Conservation (phyloP, 73 alveolate species). For the Paramecium bursaria region DNA sequence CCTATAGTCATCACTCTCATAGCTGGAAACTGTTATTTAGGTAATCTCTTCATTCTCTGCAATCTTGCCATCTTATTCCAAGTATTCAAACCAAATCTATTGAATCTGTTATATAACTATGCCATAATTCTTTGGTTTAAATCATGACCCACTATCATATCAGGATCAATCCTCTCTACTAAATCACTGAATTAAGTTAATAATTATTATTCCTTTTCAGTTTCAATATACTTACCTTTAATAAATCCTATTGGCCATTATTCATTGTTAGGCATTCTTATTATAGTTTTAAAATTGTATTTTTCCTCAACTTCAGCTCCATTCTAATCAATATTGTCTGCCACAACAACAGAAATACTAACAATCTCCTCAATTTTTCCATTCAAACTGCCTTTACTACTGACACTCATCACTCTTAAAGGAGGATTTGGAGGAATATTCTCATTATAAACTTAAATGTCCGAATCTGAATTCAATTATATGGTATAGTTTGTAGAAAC, state of each 20-base stretch:
- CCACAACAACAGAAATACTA: conserved; percentile 76
- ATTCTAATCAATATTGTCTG: conserved; percentile 78
- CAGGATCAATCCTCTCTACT: conserved; percentile 92
- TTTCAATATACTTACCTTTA: conserved; percentile 65
- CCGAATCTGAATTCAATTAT: conserved; percentile 77
- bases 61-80: conserved; percentile 94
- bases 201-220: conserved; percentile 83
- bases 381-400: conserved; percentile 76
- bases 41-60: conserved; percentile 77
- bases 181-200: conserved; percentile 78
- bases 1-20: conserved; percentile 87
- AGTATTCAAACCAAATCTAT: conserved; percentile 77
- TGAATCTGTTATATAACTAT: conserved; percentile 82
- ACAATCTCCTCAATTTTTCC: conserved; percentile 83
- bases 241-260: conserved; percentile 72
- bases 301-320: conserved; percentile 76
- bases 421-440: conserved; percentile 88
- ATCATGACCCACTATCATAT: conserved; percentile 94
- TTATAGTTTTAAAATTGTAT: conserved; percentile 71
- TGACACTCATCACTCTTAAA: conserved; percentile 77
- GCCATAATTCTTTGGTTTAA: conserved; percentile 84
- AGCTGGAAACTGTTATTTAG: conserved; percentile 82
- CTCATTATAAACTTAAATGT: conserved; percentile 76
- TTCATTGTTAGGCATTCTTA: conserved; percentile 74
- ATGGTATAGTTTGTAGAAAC: conserved; percentile 73